Evolutionary conservation across 2,329 filamentous ascomycete genomes (phyloP), one percentile per base, ranked within the genome.

Genomic region (Ceratocystiopsis brevicomis): DNA sequence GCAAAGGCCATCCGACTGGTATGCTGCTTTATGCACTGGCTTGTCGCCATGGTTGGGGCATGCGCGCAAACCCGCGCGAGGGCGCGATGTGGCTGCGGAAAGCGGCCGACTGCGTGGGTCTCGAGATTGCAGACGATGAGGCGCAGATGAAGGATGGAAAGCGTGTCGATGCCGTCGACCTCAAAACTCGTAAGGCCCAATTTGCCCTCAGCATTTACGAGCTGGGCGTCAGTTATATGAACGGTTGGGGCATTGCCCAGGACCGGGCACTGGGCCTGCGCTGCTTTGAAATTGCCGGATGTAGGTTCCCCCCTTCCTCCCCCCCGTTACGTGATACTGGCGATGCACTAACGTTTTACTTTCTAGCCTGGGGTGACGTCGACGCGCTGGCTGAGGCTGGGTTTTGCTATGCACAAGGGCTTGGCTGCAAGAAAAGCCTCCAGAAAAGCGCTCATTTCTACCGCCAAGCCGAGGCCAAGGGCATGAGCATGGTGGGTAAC

Each of bases 21-120:
- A 98, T 98, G 90, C 73, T 98, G 13, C 68, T 96, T 32, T 98
- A 95, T 59, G 90, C 88, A 6, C 69, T 98, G 34, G 90, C 90
- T 12, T 96, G 88, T 56, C 75, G 90, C 41, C 90, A 98, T 56
- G 90, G 90, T 40, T 98, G 90, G 90, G 90, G 90, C 16, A 95
- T 96, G 84, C 78, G 87, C 11, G 74, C 85, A 9, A 95, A 94
- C 57, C 85, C 85, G 54, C 71, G 71, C 40, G 90, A 98, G 60
- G 90, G 85, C 9, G 82, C 96, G 0, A 73, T 80, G 52, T 98
- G 90, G 90, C 65, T 98, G 45, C 77, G 85, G 39, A 90, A 87
- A 57, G 90, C 90, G 4, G 86, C 90, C 10, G 84, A 95, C 54
- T 78, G 72, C 43, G 84, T 84, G 4, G 78, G 81, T 45, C 63